Base-by-base conservation (phyloP, 1,284 basidiomycete genomes). In the Athelia psychrophila region DNA sequence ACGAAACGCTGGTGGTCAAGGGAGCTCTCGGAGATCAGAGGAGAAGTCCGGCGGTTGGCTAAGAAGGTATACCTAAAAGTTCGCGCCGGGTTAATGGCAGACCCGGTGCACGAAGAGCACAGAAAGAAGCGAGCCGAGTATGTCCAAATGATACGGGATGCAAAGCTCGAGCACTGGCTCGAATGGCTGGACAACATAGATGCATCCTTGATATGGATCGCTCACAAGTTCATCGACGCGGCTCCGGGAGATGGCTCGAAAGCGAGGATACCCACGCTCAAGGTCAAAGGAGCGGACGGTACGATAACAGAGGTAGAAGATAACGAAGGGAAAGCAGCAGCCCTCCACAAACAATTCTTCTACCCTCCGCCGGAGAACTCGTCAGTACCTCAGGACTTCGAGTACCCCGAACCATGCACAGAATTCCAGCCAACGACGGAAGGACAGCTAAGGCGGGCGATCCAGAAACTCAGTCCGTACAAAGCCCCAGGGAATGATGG, bases 401-500 rank as follows among this genome's bases (percentile, higher is more conserved):
- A 23, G n/a, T 46, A 46, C 22, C 44, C 44, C 4, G 22, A 23
- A 9, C 44, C 44, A 18, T 23, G 19, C 19, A 20, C 9, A 24
- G 5, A 4, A 12, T 24, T 23, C 16, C 44, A 24, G n/a, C 8
- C 9, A 9, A n/a, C 24, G n/a, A 46, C 44, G 20, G 6, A 8
- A 9, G 20, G 24, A 18, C 44, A 46, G 44, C 16, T 46, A 8
- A 8, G 24, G 8, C 9, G 44, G n/a, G 22, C 10, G 16, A 27
- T 46, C 9, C 9, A 23, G 24, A 48, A 55, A 0, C 56, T 65
- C 0, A 53, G 52, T 2, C 60, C 66, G 0, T 68, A 64, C 61
- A 78, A 78, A 44, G 74, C 69, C 0, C 60, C 69, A 0, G 67
- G 70, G 0, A 65, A 66, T 0, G 69, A 70, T 38, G 60, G 61